Evolutionary conservation across 2,329 filamentous ascomycete species (phyloP).

Genomic region (Aureobasidium melanogenum): DNA sequence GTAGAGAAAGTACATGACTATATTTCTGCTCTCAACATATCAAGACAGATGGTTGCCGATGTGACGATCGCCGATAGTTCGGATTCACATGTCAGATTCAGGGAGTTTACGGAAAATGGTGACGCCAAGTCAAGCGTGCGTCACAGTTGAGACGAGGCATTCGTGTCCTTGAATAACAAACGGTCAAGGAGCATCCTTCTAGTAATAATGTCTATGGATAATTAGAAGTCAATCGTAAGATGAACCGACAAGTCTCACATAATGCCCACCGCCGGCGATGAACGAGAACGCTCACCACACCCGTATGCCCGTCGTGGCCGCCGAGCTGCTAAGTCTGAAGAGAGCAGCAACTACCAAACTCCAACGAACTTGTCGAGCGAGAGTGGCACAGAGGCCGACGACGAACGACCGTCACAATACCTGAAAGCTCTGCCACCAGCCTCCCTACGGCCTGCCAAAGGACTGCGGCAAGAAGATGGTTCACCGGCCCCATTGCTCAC

Average conservation of each 20-base stretch:
- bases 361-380: constrained; percentile 59
- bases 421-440: constrained; percentile 79
- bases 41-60: not conserved
- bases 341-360: constrained; percentile 15
- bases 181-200: not conserved
- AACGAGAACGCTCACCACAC: constrained; percentile 14
- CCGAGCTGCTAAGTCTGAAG: not conserved
- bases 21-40: not conserved
- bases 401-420: constrained; percentile 63
- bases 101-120: not conserved
- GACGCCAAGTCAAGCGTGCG: constrained; percentile 3
- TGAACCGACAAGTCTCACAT: not conserved
- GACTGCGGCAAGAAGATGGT: constrained; percentile 51
- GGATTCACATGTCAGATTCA: not conserved
- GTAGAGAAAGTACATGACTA: not conserved
- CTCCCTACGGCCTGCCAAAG: constrained; percentile 64
- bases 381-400: constrained; percentile 89
- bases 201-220: not conserved
- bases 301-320: constrained; percentile 11
- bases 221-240: not conserved
- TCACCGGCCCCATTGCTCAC: constrained; percentile 34
- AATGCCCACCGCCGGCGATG: constrained; percentile 4
- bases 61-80: not conserved
- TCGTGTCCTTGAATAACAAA: not conserved
- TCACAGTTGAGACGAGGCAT: not conserved